These are phyloP conservation scores for bread wheat (Triticum aestivum) DNA, from an alignment of 176 grass and related monocot genomes.

Conservation along the genomic window DNA sequence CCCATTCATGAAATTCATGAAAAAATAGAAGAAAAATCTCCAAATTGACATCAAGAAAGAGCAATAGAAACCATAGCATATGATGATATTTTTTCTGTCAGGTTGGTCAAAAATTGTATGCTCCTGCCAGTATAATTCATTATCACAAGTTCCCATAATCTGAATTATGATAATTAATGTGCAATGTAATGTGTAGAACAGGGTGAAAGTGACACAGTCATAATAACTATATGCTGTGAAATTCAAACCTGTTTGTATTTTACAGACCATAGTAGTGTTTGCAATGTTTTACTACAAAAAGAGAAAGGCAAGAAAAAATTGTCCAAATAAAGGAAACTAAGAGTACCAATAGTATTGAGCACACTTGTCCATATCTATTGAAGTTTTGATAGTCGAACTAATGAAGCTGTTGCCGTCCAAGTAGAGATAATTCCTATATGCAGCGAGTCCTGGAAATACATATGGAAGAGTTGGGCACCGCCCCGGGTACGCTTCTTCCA, in stretches of 20 bases:
- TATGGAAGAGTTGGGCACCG: too few relatives aligned
- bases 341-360: not conserved
- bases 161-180: not conserved
- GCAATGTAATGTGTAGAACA: not conserved
- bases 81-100: not conserved
- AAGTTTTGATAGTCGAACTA: not conserved
- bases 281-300: conserved; percentile 1
- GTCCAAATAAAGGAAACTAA: not conserved
- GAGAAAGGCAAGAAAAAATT: not conserved
- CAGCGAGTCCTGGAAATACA: too few relatives aligned
- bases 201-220: not conserved
- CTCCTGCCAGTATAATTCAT: not conserved
- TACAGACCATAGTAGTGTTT: not conserved
- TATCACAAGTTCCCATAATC: not conserved
- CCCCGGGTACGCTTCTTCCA: too few relatives aligned
- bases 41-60: too few relatives aligned
- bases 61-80: not conserved
- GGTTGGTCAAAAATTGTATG: not conserved
- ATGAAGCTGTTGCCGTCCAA: not conserved
- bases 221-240: not conserved
- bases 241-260: not conserved
- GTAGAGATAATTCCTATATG: not conserved
- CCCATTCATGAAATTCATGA: not conserved
- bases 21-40: not conserved
- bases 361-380: not conserved